Conservation (phyloP, 2,329 filamentous ascomycete species). For the Clonostachys byssicola region DNA sequence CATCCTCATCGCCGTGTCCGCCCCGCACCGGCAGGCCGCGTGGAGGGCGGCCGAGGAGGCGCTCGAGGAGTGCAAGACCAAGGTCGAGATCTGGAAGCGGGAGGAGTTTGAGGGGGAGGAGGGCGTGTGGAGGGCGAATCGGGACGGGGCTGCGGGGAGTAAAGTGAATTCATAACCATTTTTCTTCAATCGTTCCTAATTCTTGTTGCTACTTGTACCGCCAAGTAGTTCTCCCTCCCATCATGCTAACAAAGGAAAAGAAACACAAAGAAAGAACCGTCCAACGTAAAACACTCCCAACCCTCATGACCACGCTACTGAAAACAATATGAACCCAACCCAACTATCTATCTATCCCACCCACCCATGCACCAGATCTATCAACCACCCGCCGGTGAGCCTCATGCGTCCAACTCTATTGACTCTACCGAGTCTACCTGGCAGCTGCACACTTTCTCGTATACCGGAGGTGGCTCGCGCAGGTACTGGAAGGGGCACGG, state of each 20-base stretch:
- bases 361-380: no score
- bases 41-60: constrained; percentile 90
- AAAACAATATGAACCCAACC: no score
- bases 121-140: constrained; percentile 83
- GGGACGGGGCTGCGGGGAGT: constrained; percentile 62
- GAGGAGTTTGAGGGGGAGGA: constrained; percentile 81
- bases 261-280: not conserved
- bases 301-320: no score
- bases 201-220: not conserved
- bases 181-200: not conserved
- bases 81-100: constrained; percentile 92
- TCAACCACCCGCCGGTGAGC: no score
- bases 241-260: no score
- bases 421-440: not conserved
- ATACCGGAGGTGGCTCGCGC: constrained; percentile 27
- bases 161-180: constrained; percentile 24
- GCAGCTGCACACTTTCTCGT: constrained; percentile 11
- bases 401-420: no score
- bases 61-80: constrained; percentile 78
- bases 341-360: no score
- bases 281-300: not conserved
- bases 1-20: constrained; percentile 82
- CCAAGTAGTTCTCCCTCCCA: no score
- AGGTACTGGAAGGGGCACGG: constrained; percentile 31
- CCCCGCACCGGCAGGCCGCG: constrained; percentile 77